phyloP scores from a whole-genome alignment of 257 asterid species.

The Jacaranda mimosifolia region DNA sequence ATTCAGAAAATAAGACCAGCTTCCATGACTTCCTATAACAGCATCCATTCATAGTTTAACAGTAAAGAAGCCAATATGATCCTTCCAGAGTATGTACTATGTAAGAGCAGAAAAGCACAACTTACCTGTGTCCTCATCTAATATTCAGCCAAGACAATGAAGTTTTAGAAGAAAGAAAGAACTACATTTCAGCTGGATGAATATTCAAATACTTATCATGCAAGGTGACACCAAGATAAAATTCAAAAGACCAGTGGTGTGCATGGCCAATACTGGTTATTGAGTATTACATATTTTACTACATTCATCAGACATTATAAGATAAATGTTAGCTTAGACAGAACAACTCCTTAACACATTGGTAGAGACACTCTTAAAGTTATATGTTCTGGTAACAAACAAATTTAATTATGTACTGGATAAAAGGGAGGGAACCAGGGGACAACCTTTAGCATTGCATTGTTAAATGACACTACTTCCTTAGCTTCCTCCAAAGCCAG shows the following conservation, averaged over 20 bases:
- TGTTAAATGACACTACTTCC: constrained; percentile 58
- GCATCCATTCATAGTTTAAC: background rate
- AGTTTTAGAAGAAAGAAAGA: background rate
- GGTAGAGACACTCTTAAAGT: constrained; percentile 6
- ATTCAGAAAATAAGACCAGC: background rate
- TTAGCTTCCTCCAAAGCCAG: constrained; percentile 63
- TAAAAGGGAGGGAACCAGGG: background rate
- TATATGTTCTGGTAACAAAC: background rate
- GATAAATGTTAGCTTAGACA: background rate
- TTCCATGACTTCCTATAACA: constrained; percentile 1
- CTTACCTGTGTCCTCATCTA: background rate
- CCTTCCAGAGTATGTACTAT: too few relatives aligned
- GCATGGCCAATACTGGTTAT: background rate
- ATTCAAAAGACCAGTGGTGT: background rate
- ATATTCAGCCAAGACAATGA: constrained; percentile 8
- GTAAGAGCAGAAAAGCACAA: background rate
- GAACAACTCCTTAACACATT: constrained; percentile 3
- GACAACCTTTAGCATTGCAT: constrained; percentile 57
- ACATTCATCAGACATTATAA: background rate
- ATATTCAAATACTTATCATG: background rate
- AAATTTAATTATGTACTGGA: background rate
- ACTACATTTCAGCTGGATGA: background rate
- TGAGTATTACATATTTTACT: background rate
- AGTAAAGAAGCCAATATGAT: background rate
- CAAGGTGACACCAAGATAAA: background rate